phyloP scores from a whole-genome alignment of 2,329 filamentous ascomycete species.

The Ceratocystis variospora region DNA sequence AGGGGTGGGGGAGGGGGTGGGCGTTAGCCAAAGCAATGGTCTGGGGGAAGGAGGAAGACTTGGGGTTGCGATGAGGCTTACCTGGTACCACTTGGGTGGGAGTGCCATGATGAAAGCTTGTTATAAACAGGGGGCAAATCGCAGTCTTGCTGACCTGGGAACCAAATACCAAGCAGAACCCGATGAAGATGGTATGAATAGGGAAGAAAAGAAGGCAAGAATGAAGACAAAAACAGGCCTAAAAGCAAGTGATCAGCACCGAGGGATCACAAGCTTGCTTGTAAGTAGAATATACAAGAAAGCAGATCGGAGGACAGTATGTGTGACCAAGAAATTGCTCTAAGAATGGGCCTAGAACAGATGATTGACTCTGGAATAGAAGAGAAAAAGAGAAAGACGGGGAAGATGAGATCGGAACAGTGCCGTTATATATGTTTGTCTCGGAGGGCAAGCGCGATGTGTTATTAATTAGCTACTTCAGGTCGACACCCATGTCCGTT shows the following conservation, averaged over 20 bases:
- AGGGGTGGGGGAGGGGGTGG: neutral
- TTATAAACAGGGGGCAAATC: neutral
- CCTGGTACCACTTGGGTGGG: slow-evolving; percentile 32
- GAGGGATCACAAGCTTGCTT: neutral
- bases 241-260: neutral
- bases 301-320: neutral
- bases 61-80: slow-evolving; percentile 7
- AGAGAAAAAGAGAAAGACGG: neutral
- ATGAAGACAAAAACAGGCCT: neutral
- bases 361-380: slow-evolving; percentile 1
- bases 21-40: neutral
- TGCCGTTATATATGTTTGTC: slow-evolving; percentile 1
- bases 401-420: neutral
- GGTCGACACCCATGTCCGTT: neutral
- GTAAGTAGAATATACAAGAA: neutral
- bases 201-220: neutral
- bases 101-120: slow-evolving; percentile 28
- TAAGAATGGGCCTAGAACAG: neutral
- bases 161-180: neutral
- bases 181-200: neutral
- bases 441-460: neutral
- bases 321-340: neutral
- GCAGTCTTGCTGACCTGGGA: neutral
- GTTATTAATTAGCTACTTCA: neutral
- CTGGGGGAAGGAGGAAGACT: neutral